Conservation (phyloP, 2,329 filamentous ascomycete species). For the Arthrobotrys megalospora region DNA sequence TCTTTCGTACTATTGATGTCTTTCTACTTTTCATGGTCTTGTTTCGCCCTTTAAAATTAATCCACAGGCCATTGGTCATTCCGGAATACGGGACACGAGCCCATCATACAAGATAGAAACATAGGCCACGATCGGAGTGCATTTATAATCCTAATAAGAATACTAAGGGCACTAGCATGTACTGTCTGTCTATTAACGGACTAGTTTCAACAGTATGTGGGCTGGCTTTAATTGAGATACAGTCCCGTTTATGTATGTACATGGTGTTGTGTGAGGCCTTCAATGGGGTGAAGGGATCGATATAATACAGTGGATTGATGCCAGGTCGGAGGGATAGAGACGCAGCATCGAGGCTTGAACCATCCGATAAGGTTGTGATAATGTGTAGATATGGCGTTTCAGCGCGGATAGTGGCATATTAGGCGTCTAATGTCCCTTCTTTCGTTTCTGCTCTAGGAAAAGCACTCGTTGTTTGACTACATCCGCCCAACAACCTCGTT, state of each 20-base stretch:
- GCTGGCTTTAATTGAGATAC: background rate
- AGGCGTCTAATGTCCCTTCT: constrained; percentile 39
- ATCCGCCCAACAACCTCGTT: background rate
- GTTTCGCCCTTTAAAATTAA: too few relatives aligned
- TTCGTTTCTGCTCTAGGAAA: constrained; percentile 93
- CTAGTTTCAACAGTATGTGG: too few relatives aligned
- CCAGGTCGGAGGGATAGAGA: background rate
- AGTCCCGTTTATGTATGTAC: constrained; percentile 13
- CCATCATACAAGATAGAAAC: too few relatives aligned
- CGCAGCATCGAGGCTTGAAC: background rate
- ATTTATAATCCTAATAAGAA: too few relatives aligned
- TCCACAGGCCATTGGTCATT: too few relatives aligned
- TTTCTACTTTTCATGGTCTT: too few relatives aligned
- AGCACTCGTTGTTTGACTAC: constrained; percentile 93
- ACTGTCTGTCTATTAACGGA: too few relatives aligned
- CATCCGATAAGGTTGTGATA: background rate
- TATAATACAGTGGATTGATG: constrained; percentile 23
- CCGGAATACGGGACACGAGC: too few relatives aligned
- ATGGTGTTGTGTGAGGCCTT: background rate
- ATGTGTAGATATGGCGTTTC: background rate
- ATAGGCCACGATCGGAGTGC: too few relatives aligned
- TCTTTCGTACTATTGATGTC: too few relatives aligned
- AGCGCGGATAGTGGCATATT: background rate
- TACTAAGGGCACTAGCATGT: too few relatives aligned
- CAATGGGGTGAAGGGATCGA: background rate